phyloP scores from a whole-genome alignment of 495 filamentous ascomycete genomes.

The Penicillium daleae region DNA sequence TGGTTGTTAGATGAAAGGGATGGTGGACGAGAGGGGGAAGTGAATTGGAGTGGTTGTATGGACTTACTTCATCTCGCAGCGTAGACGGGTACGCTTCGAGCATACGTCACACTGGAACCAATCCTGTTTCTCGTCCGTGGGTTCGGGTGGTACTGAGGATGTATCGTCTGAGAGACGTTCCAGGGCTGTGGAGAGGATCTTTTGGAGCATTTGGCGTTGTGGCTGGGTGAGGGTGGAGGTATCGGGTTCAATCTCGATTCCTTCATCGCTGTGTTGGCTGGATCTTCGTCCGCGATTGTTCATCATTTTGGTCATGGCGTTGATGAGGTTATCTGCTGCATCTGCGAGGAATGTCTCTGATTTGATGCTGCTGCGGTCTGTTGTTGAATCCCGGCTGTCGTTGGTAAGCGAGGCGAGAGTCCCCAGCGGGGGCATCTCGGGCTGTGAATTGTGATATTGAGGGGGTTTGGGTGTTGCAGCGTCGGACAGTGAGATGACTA shows the following conservation, averaged over 20 bases:
- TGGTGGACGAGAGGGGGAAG: background rate
- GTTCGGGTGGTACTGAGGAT: slow-evolving; percentile 16
- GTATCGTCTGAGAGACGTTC: slow-evolving; percentile 35
- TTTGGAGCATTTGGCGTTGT: slow-evolving; percentile 43
- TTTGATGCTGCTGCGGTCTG: slow-evolving; percentile 18
- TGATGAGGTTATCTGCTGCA: slow-evolving; percentile 41
- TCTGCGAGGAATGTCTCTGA: slow-evolving; percentile 35
- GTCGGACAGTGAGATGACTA: slow-evolving; percentile 14
- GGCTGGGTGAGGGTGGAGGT: slow-evolving; percentile 31
- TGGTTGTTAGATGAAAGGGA: slow-evolving; percentile 22
- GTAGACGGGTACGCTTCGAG: slow-evolving; percentile 57
- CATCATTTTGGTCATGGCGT: slow-evolving; percentile 44
- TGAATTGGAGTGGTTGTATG: background rate
- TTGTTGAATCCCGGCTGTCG: background rate
- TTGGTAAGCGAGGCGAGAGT: background rate
- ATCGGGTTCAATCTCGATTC: slow-evolving; percentile 28
- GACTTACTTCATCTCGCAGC: slow-evolving; percentile 73
- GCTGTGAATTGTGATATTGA: slow-evolving; percentile 1
- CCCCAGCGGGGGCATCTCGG: slow-evolving; percentile 6
- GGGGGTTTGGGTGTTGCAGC: slow-evolving; percentile 8
- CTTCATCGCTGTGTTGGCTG: slow-evolving; percentile 35
- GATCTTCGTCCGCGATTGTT: slow-evolving; percentile 33
- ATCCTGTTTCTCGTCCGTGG: slow-evolving; percentile 36
- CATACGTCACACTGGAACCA: slow-evolving; percentile 58
- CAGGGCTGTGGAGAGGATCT: slow-evolving; percentile 38